Percentiles rank a stretch among this genome's conserved stretches.
Conservation (phyloP, 2,329 filamentous ascomycete genomes). For the Thermothelomyces thermophilus region DNA sequence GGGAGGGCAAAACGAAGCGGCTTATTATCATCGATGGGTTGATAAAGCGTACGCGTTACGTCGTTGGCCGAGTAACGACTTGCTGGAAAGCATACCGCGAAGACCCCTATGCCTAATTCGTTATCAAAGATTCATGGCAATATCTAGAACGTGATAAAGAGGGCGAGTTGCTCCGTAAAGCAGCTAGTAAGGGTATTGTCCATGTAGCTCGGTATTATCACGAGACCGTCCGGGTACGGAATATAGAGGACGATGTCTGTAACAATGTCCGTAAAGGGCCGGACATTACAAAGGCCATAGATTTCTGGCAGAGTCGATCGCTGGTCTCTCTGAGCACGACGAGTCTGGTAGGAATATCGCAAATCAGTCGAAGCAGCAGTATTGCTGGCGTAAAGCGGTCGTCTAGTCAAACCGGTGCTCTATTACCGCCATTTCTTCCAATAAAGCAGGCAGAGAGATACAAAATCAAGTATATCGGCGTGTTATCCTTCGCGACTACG, state of each 20-base stretch:
- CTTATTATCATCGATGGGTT: neutral
- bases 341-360: neutral
- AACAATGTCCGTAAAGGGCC: neutral
- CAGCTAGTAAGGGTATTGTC: constrained; percentile 3
- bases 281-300: too few species aligned
- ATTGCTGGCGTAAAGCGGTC: neutral
- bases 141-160: neutral
- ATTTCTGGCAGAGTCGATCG: neutral
- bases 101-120: neutral
- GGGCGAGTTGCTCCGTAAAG: neutral
- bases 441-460: neutral
- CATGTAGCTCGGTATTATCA: constrained; percentile 37
- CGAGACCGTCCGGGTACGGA: neutral
- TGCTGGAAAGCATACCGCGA: constrained; percentile 32
- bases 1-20: constrained; percentile 19
- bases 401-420: neutral
- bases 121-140: neutral
- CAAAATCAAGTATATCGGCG: neutral
- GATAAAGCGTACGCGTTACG: neutral
- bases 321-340: neutral
- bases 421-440: neutral
- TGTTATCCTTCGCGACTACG: neutral
- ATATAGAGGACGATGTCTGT: neutral
- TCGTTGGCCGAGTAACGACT: constrained; percentile 26
- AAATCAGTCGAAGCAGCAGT: neutral